Conservation (phyloP, 768 basidiomycete genomes). For the Termitomyces sp. region DNA sequence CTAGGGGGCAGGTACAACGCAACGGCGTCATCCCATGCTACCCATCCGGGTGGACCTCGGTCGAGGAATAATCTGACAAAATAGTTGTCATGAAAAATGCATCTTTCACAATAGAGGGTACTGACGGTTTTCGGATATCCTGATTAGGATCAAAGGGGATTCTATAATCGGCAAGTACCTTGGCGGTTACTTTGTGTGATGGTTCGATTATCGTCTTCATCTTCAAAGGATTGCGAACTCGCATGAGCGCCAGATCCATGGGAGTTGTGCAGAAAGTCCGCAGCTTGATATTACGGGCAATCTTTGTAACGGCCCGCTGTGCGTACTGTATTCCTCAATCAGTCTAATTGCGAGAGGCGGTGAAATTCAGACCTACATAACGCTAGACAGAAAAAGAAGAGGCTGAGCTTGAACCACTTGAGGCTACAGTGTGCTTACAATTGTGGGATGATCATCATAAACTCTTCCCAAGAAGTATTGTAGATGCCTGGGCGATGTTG, state of each 20-base stretch:
- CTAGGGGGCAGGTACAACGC: slow-evolving; percentile 44
- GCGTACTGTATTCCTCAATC: slow-evolving; percentile 41
- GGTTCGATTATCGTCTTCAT: slow-evolving; percentile 41
- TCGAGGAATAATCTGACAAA: slow-evolving; percentile 46
- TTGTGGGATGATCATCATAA: slow-evolving; percentile 57
- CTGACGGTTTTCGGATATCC: slow-evolving; percentile 39
- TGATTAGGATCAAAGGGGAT: slow-evolving; percentile 35
- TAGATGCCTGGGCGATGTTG: slow-evolving; percentile 42
- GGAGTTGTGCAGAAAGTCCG: slow-evolving; percentile 57
- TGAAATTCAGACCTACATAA: slow-evolving; percentile 37
- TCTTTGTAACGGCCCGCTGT: slow-evolving; percentile 73
- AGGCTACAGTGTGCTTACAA: slow-evolving; percentile 37
- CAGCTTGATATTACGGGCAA: slow-evolving; percentile 73
- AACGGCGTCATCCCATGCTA: slow-evolving; percentile 50
- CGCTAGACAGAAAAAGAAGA: slow-evolving; percentile 31
- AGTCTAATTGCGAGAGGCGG: not conserved
- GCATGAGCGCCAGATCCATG: slow-evolving; percentile 54
- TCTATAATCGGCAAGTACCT: slow-evolving; percentile 52
- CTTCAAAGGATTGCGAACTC: slow-evolving; percentile 64
- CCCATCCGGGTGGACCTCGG: slow-evolving; percentile 57
- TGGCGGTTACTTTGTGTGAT: slow-evolving; percentile 44
- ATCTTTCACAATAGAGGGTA: slow-evolving; percentile 2
- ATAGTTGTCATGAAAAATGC: not conserved
- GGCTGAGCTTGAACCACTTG: not conserved
- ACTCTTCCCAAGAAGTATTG: slow-evolving; percentile 55